Evolutionary conservation across 331 rosid species (phyloP), one percentile per base, ranked within the genome.

Genomic region (Malus hybrid): DNA sequence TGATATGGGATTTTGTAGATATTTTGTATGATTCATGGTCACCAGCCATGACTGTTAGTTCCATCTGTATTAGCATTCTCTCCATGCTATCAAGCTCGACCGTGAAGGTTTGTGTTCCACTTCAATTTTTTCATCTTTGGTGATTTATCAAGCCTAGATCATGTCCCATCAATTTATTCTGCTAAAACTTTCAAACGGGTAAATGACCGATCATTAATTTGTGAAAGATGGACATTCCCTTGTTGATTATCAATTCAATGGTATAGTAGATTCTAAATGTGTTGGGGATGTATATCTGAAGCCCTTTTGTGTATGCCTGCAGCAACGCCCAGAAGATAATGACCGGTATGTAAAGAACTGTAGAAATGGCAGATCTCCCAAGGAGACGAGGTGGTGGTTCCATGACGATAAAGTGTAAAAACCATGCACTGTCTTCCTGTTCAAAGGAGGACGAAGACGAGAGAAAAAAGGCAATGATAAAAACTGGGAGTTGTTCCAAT

Each of bases 301-400:
- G 27, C 24, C n/a, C 32, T 73, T 69, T 73, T 42, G 29, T 74
- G 67, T 67, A 70, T 79, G 73, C 82, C 84, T 88, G 85, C 98
- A 95, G 99, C 97, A 92, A 95, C 98, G 96, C 72, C 99, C 99
- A 14, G 99, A 95, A 74, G 99, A 95, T 81, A 90, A 95, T 33
- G 99, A 95, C 34, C 97, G 99, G 73, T 95, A 95, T 84, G 99
- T 95, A 84, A 92, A 85, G 91, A 95, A 95, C 80, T 95, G 99
- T 87, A 90, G 97, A 83, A 95, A 95, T 61, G 99, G 99, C 44
- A 78, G 99, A 81, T 95, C 99, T 22, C 99, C 99, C 8, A 95
- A 95, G 87, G 98, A 95, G 96, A 95, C 99, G 6, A 92, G 99
- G 87, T 95, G 99, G 99, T 95, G 99, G 99, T 95, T 95, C 88